Base-by-base conservation (phyloP, 2,329 filamentous ascomycete species). In the Fusarium sp. region DNA sequence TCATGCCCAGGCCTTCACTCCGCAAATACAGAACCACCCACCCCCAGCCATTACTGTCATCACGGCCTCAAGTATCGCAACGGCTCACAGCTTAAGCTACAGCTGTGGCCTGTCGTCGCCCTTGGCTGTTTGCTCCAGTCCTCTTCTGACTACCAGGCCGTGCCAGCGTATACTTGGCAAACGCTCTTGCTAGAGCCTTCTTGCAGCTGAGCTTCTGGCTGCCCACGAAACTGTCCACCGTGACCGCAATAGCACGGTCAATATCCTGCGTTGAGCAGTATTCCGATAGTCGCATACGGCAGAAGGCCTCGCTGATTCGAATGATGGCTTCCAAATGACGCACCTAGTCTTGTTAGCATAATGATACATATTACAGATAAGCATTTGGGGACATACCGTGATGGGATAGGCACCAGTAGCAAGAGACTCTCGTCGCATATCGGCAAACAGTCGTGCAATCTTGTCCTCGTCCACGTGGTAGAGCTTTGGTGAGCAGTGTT, bases 391-490 rank as follows among this genome's bases (percentile, higher is more conserved):
- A 85, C 92, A 83, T 86, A 98, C 96, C 25, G 96, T 99, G 69
- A 99, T 99, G 4, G 96, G 96, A 79, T 98, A 99, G 20, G 95
- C 96, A 20, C 96, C 96, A 23, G 96, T 99, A 1, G 94, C 94
- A 67, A 97, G 83, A 23, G 91, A 94, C 81, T 99, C 96, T 72
- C 93, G 86, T 73, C 96, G 86, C 95, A 99, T 98, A 77, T 99
- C 96, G 27, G 94, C 92, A 78, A 98, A 99, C 8, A 99, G 84
- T 55, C 95, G 87, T 2, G 96, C 92, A 31, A 99, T 89, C 83
- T 99, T 99, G 82, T 98, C 96, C 79, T 97, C 93, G 73, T 99
- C 96, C 80, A 99, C 97, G 78, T 98, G 93, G 79, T 97, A 97
- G 8, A 99, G 86, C 82, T 97, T 98, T 8, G 96, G 96, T 58